phyloP scores from a whole-genome alignment of 169 alveolate genomes.

The Plasmodium berghei region DNA sequence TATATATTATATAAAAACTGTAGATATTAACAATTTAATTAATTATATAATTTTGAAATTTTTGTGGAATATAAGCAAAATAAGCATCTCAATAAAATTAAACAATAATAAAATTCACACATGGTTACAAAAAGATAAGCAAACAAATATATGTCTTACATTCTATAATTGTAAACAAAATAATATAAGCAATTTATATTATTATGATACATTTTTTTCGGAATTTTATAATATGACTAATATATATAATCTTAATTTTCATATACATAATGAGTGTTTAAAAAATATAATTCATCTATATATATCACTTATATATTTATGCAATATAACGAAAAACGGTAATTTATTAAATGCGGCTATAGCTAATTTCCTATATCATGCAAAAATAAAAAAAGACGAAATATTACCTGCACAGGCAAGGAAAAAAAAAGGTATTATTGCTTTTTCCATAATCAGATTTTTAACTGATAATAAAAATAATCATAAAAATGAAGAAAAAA shows the following conservation, averaged over 20 bases:
- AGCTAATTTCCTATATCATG: not conserved
- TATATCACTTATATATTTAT: conserved; percentile 24
- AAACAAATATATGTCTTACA: conserved; percentile 54
- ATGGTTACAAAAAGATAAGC: conserved; percentile 41
- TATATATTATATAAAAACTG: too few species aligned
- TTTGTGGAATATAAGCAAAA: too few species aligned
- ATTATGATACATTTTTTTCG: conserved; percentile 18
- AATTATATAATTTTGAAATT: too few species aligned
- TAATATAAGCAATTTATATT: conserved; percentile 12
- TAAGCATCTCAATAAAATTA: not conserved
- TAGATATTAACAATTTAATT: too few species aligned
- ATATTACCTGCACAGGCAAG: conserved; percentile 11
- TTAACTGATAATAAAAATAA: not conserved
- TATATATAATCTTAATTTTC: conserved; percentile 25
- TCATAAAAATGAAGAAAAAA: not conserved
- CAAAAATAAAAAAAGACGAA: conserved; percentile 1
- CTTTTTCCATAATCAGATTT: not conserved
- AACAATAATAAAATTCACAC: not conserved
- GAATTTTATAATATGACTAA: conserved; percentile 30
- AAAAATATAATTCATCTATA: conserved; percentile 14
- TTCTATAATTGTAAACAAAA: conserved; percentile 32
- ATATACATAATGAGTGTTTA: conserved; percentile 22
- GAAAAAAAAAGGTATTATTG: conserved; percentile 20
- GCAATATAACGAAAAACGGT: conserved; percentile 16
- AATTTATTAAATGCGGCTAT: conserved; percentile 2